These are phyloP conservation scores for Teratosphaeria epicoccoides DNA, from an alignment of 2,329 filamentous ascomycete species.

Conservation along the genomic window DNA sequence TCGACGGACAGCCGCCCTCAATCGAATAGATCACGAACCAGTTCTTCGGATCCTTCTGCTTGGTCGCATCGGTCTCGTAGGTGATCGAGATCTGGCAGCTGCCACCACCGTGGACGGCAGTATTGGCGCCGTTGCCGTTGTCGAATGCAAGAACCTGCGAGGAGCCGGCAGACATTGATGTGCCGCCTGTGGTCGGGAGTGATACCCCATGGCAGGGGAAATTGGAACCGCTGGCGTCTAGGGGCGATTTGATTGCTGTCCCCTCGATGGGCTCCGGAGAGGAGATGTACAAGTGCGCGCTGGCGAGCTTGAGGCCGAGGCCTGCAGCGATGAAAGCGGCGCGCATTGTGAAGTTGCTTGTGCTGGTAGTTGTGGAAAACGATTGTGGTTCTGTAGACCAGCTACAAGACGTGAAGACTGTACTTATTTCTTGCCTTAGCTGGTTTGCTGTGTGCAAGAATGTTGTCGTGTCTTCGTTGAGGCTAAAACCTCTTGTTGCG, in stretches of 20 bases:
- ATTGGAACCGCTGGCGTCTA: conserved; percentile 49
- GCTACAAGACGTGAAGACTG: background rate
- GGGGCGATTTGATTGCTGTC: conserved; percentile 49
- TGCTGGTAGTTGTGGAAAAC: background rate
- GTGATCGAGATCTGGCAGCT: conserved; percentile 86
- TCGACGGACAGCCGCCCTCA: conserved; percentile 71
- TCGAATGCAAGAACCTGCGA: conserved; percentile 52
- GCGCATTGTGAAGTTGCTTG: background rate
- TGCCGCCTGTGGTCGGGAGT: conserved; percentile 33
- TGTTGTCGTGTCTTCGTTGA: background rate
- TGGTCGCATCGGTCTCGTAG: conserved; percentile 59
- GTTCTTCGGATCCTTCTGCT: conserved; percentile 41
- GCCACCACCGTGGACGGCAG: conserved; percentile 77
- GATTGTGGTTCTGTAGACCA: background rate
- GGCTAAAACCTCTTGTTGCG: background rate
- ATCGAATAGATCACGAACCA: conserved; percentile 90
- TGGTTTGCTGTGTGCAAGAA: background rate
- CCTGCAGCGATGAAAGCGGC: conserved; percentile 26
- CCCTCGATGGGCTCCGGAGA: conserved; percentile 54
- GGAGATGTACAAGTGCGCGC: conserved; percentile 67
- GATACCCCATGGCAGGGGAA: conserved; percentile 66
- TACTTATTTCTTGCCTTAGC: background rate
- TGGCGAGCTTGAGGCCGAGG: conserved; percentile 44
- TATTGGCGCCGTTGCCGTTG: conserved; percentile 41
- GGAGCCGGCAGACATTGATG: conserved; percentile 53